Evolutionary conservation across 768 basidiomycete species (phyloP), one percentile per base, ranked within the genome.

Genomic region (Panaeolus papilionaceus): DNA sequence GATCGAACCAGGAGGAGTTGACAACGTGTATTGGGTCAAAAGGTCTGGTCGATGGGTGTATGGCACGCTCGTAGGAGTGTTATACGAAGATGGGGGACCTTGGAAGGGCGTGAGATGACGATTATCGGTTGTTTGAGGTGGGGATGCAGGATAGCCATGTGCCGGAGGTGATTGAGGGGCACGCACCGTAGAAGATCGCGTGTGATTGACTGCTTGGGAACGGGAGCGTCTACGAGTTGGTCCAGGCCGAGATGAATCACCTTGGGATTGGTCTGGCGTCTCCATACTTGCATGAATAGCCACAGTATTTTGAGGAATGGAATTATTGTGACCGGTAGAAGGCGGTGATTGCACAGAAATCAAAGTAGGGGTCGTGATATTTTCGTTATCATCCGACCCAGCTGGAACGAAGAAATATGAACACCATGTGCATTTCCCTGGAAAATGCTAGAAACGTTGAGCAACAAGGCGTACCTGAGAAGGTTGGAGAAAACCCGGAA

Each of bases 11-110:
- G 80, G 79, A 71, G 82, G 84, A 2, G 80, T 68, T 71, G 85
- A 77, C 75, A 85, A 78, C 72, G 80, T 75, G 78, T 88, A 88
- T 76, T 81, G 85, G 65, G 82, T 81, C 33, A 79, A 73, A 67
- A 82, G 84, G 71, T 72, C 73, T 33, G 73, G 51, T 23, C 71
- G 77, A 38, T 81, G 82, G 68, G 74, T 72, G 68, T 81, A 83
- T 5, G 73, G 69, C 20, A 75, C 67, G 38, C 71, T 62, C 11
- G 77, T 65, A 9, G 77, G 64, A 8, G 77, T 47, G 64, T 10
- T 10, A 33, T 80, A 78, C 66, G 75, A 78, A 66, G 70, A 67
- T 42, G 73, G 20, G 1, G 75, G 67, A 45, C 70, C 71, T 65
- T 72, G 73, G 65, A 75, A 77, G 26, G 61, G 61, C 23, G 72